phyloP scores from a whole-genome alignment of 2,329 filamentous ascomycete species.

The Verticillium albo-atrum region DNA sequence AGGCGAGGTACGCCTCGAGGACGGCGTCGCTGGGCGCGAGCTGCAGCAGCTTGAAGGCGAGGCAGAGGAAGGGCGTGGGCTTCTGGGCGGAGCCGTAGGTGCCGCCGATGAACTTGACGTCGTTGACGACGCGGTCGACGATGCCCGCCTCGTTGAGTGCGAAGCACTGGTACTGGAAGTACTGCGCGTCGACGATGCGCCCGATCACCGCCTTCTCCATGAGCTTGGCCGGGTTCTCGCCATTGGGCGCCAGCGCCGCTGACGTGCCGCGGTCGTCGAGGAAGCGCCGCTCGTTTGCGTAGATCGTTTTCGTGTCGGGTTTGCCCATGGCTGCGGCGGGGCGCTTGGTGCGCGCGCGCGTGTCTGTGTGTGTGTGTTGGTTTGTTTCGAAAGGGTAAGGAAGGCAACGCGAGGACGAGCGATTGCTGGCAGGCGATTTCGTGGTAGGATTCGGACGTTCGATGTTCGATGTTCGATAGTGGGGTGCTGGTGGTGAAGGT shows the following conservation, averaged over 20 bases:
- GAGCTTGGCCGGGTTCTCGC: conserved; percentile 90
- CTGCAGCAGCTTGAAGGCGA: conserved; percentile 92
- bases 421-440: too few species aligned
- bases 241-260: conserved; percentile 72
- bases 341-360: background rate
- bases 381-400: too few species aligned
- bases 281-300: conserved; percentile 75
- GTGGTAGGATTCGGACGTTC: too few species aligned
- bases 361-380: too few species aligned
- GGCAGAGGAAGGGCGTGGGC: conserved; percentile 87
- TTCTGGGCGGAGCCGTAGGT: conserved; percentile 81
- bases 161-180: conserved; percentile 99
- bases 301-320: conserved; percentile 45
- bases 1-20: conserved; percentile 72
- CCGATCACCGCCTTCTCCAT: conserved; percentile 95
- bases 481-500: too few species aligned
- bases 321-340: conserved; percentile 23
- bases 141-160: conserved; percentile 81
- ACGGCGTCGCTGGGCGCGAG: conserved; percentile 76
- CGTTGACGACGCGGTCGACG: conserved; percentile 82
- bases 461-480: too few species aligned
- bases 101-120: conserved; percentile 79
- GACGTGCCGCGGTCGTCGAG: conserved; percentile 87
- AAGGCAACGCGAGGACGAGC: too few species aligned
- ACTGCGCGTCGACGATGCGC: conserved; percentile 91